Percentiles rank a stretch among this genome's conserved stretches.
phyloP scores from a whole-genome alignment of 768 basidiomycete genomes.

The Aureoboletus auriporus region DNA sequence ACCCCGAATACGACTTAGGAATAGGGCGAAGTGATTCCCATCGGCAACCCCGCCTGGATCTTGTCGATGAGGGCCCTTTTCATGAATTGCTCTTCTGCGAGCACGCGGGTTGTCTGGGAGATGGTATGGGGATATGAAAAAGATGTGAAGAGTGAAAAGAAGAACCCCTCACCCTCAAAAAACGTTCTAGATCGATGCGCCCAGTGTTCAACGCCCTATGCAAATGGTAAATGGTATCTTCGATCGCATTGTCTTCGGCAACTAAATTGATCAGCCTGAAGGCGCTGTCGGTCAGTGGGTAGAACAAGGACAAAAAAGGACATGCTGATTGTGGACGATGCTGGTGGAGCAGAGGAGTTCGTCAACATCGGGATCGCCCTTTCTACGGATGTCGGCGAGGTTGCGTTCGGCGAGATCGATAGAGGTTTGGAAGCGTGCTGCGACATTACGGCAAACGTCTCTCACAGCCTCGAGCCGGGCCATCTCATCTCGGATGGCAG shows the following conservation, averaged over 20 bases:
- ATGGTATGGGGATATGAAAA: constrained; percentile 14
- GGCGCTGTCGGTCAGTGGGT: constrained; percentile 14
- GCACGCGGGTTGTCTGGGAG: constrained; percentile 68
- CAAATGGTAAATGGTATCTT: constrained; percentile 96
- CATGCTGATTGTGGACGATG: constrained; percentile 94
- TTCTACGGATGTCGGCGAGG: constrained; percentile 70
- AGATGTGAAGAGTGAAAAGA: constrained; percentile 13
- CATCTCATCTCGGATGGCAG: constrained; percentile 96
- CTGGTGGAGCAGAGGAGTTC: constrained; percentile 94
- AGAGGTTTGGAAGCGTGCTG: constrained; percentile 57
- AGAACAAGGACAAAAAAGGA: constrained; percentile 1
- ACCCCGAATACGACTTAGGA: constrained; percentile 39
- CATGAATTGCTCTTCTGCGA: constrained; percentile 96
- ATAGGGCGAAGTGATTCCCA: constrained; percentile 40
- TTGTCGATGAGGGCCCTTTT: constrained; percentile 93
- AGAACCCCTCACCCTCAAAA: constrained; percentile 69
- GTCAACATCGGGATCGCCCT: constrained; percentile 91
- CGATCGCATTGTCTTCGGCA: constrained; percentile 99
- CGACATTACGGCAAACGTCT: constrained; percentile 83
- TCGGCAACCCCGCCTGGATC: constrained; percentile 63
- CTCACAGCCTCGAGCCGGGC: constrained; percentile 88
- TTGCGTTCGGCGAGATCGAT: constrained; percentile 69
- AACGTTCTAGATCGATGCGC: constrained; percentile 90
- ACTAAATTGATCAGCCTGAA: constrained; percentile 87
- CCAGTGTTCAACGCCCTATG: constrained; percentile 89